Base-by-base conservation (phyloP, 169 alveolate species). In the Cyclospora cayetanensis region DNA sequence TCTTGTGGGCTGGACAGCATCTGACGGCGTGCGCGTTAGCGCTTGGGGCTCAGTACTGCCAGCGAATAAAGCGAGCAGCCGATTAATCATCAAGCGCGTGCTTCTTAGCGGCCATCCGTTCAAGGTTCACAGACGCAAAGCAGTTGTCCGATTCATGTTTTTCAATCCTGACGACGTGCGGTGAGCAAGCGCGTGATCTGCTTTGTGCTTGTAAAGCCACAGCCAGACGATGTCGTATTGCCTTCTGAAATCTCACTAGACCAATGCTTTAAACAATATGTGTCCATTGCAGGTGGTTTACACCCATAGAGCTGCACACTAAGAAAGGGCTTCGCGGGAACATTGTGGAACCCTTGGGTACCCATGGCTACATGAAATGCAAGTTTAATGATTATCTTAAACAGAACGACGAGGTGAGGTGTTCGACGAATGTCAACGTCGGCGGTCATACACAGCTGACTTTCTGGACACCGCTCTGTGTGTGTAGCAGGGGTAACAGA, bases 281-380 rank as follows among this genome's bases (percentile, higher is more conserved):
- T 53, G 93, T 76, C 46, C 27, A 4, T 25, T 43, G 31, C 93
- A 95, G 97, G 74, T 96, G 97, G 96, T 99, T 98, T 95, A 97
- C 98, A 91, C 99, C 99, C 0, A 99, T 98, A 0, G 99, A 98
- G 96, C 97, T 99, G 70, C 97, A 96, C 80, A 98, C 99, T 35
- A 98, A 98, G 96, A 96, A 96, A 63, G 99, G 99, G 29, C 96
- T 98, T 52, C 96, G 99, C 93, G 99, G 99, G 55, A 97, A 98
- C 91, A 99, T 99, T 70, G 95, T 93, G 84, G 99, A 98, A 94
- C 97, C 99, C 41, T 95, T 99, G 90, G 99, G 99, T n/a, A 98
- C 99, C 22, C 99, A 99, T 94, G 99, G 99, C 34, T 96, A 98
- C 95, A 98, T 99, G 99, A 99, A 99, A 95, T 98, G 99, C 94